phyloP scores from a whole-genome alignment of 1,284 basidiomycete genomes.

The Malassezia pachydermatis region DNA sequence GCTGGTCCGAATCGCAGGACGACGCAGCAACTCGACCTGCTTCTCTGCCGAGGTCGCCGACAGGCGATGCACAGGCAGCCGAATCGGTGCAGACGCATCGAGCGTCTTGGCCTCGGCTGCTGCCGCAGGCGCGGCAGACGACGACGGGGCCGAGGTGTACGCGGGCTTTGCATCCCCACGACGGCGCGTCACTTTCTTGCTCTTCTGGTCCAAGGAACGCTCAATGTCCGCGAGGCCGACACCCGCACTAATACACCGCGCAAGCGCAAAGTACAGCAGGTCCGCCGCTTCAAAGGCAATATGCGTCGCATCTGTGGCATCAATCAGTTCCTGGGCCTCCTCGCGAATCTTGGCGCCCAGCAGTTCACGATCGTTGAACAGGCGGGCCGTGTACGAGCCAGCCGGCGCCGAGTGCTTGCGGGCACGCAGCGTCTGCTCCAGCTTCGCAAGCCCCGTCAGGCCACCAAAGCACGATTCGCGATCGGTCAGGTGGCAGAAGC shows the following conservation, averaged over 20 bases:
- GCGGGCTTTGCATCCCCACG: slow-evolving; percentile 88
- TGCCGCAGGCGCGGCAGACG: slow-evolving; percentile 10
- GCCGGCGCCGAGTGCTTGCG: slow-evolving; percentile 68
- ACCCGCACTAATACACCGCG: slow-evolving; percentile 74
- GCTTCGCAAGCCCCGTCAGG: slow-evolving; percentile 63
- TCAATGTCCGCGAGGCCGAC: slow-evolving; percentile 79
- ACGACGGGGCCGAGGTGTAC: slow-evolving; percentile 54
- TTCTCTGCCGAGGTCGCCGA: slow-evolving; percentile 54
- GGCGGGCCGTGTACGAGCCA: slow-evolving; percentile 79
- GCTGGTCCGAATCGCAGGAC: slow-evolving; percentile 81
- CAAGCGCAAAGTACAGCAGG: slow-evolving; percentile 83
- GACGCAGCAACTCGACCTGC: slow-evolving; percentile 63
- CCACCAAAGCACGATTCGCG: slow-evolving; percentile 63
- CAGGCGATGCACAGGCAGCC: slow-evolving; percentile 35
- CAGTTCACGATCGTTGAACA: slow-evolving; percentile 74
- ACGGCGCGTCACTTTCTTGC: slow-evolving; percentile 74
- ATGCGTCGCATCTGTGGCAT: slow-evolving; percentile 62
- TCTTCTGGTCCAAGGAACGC: slow-evolving; percentile 71
- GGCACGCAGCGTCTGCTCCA: slow-evolving; percentile 70
- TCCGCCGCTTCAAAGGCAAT: slow-evolving; percentile 96
- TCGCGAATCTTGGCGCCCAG: slow-evolving; percentile 91
- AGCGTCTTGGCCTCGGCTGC: slow-evolving; percentile 15
- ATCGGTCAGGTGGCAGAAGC: slow-evolving; percentile 83
- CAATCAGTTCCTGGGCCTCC: slow-evolving; percentile 90
- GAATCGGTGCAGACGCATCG: slow-evolving; percentile 52